These are phyloP conservation scores for Erythrophleum ivorense DNA, from an alignment of 331 rosid genomes.

Conservation along the genomic window DNA sequence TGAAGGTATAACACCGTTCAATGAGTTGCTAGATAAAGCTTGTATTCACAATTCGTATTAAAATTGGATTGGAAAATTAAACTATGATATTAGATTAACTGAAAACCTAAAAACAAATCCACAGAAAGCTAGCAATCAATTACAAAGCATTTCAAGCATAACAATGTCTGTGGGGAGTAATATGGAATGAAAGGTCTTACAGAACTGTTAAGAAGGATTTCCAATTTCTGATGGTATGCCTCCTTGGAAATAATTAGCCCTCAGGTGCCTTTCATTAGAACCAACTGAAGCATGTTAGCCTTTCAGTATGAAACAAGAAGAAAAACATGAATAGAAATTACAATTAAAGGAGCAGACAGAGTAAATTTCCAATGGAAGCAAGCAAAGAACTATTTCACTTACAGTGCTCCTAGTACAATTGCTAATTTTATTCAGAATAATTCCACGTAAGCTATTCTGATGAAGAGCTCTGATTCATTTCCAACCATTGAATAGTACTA, in stretches of 20 bases:
- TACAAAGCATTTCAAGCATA: background rate
- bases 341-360: background rate
- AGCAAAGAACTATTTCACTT: conserved; percentile 23
- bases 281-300: background rate
- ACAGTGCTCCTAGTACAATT: conserved; percentile 76
- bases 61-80: background rate
- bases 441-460: conserved; percentile 82
- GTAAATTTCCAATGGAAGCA: conserved; percentile 1
- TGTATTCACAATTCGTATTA: conserved; percentile 39
- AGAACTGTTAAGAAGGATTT: conserved; percentile 75
- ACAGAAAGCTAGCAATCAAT: conserved; percentile 4
- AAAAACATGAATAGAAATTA: background rate
- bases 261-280: conserved; percentile 58
- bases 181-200: conserved; percentile 50
- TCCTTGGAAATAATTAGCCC: conserved; percentile 85
- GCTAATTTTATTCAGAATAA: conserved; percentile 70
- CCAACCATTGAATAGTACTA: background rate
- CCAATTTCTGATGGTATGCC: conserved; percentile 80
- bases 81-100: background rate
- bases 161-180: background rate
- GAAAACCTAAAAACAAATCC: background rate
- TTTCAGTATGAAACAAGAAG: background rate
- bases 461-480: conserved; percentile 75
- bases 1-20: conserved; percentile 89
- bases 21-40: conserved; percentile 82